Conservation (phyloP, 805 yeast species). For the Ascoidea asiatica region DNA sequence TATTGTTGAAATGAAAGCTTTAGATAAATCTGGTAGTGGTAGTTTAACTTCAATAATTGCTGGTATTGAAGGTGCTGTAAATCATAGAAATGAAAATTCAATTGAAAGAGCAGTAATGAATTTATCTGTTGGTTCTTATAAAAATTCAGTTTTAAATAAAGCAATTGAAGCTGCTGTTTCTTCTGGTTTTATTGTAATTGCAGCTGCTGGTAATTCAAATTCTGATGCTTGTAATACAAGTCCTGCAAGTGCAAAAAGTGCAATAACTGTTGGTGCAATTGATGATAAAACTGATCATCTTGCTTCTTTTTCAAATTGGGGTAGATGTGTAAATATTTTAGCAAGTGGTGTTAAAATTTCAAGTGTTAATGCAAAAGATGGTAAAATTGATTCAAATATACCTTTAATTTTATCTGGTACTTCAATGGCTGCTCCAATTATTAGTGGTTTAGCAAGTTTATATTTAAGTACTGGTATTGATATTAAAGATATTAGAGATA, state of each 20-base stretch:
- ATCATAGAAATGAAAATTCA: conserved; percentile 28
- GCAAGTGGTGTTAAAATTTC: conserved; percentile 66
- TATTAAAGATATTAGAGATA: conserved; percentile 25
- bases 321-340: conserved; percentile 77
- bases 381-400: conserved; percentile 8
- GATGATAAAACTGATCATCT: conserved; percentile 59
- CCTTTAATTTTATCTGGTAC: conserved; percentile 49
- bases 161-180: conserved; percentile 68
- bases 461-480: conserved; percentile 37
- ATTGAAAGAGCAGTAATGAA: conserved; percentile 52
- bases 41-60: conserved; percentile 49
- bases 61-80: conserved; percentile 56
- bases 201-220: conserved; percentile 80
- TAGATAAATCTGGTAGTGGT: conserved; percentile 59
- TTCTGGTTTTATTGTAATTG: conserved; percentile 59
- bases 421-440: conserved; percentile 70
- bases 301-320: conserved; percentile 85
- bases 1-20: conserved; percentile 62
- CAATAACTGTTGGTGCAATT: conserved; percentile 80
- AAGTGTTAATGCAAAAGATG: conserved; percentile 10
- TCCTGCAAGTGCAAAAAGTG: conserved; percentile 67
- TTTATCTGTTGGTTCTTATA: conserved; percentile 66
- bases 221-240: conserved; percentile 71
- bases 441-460: conserved; percentile 52
- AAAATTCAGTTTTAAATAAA: conserved; percentile 50